A percentile compares a stretch with the other conserved stretches of the same genome.
These are phyloP conservation scores for Porpolomopsis calyptriformis DNA, from an alignment of 768 basidiomycete species.

Conservation along the genomic window DNA sequence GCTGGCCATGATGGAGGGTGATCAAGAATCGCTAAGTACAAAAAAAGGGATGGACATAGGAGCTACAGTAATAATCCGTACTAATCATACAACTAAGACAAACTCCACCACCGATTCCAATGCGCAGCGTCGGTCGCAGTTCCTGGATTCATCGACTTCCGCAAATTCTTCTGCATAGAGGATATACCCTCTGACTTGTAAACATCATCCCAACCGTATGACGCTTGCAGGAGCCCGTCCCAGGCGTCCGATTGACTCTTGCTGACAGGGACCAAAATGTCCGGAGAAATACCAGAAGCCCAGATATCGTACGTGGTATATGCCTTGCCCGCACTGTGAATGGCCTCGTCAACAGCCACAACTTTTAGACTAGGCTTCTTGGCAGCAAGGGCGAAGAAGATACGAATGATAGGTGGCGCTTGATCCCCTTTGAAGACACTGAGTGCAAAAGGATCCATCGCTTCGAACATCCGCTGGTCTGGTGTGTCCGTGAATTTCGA, in stretches of 20 bases:
- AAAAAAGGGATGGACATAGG: too few relatives aligned
- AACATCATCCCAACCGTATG: not conserved
- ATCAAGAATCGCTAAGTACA: too few relatives aligned
- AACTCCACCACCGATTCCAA: not conserved
- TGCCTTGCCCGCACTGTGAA: not conserved
- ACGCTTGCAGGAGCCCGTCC: not conserved
- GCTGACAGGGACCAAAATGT: not conserved
- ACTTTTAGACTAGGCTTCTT: not conserved
- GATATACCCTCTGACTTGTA: not conserved
- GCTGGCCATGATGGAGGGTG: too few relatives aligned
- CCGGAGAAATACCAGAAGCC: not conserved
- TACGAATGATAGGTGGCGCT: conserved; percentile 1
- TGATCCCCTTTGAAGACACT: conserved; percentile 2
- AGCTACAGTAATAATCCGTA: too few relatives aligned
- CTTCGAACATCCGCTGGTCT: conserved; percentile 12
- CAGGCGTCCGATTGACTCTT: not conserved
- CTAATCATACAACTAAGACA: too few relatives aligned
- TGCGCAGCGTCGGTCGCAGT: not conserved
- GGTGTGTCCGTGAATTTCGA: conserved; percentile 8
- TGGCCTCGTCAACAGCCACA: not conserved
- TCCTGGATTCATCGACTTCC: not conserved
- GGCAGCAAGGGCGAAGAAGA: conserved; percentile 3
- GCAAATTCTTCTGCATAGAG: not conserved
- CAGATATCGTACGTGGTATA: conserved; percentile 7
- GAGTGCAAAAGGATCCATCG: conserved; percentile 16